Conservation (phyloP, 2,329 filamentous ascomycete species). For the Pseudocercospora fuligena region DNA sequence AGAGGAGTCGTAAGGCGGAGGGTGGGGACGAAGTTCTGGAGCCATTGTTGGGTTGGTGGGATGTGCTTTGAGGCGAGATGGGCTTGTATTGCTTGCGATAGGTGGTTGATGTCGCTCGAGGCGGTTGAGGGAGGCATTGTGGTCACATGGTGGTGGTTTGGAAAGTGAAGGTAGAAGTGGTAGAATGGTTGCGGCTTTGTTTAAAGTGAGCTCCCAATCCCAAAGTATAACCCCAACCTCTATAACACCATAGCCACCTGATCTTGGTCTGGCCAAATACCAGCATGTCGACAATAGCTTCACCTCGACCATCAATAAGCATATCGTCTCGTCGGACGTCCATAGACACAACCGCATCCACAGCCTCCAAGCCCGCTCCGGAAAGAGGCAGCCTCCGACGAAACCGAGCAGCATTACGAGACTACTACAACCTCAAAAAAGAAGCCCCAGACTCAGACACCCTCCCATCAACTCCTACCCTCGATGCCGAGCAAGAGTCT, state of each 20-base stretch:
- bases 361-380: slow-evolving; percentile 32
- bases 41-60: slow-evolving; percentile 64
- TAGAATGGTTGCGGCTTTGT: background rate
- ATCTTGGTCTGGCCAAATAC: background rate
- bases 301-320: slow-evolving; percentile 63
- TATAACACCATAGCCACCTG: background rate
- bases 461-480: slow-evolving; percentile 36
- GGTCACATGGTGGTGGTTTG: slow-evolving; percentile 20
- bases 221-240: background rate
- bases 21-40: slow-evolving; percentile 64
- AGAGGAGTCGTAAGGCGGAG: slow-evolving; percentile 64
- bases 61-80: slow-evolving; percentile 44
- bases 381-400: slow-evolving; percentile 57
- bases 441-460: background rate
- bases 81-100: slow-evolving; percentile 17
- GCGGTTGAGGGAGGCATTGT: slow-evolving; percentile 18
- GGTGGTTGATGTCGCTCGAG: slow-evolving; percentile 7
- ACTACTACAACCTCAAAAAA: slow-evolving; percentile 85
- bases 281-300: slow-evolving; percentile 64
- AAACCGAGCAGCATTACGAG: slow-evolving; percentile 85
- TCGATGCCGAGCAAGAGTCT: slow-evolving; percentile 64
- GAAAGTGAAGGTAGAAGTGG: too few relatives aligned
- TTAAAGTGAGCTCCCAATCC: too few relatives aligned
- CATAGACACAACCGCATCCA: slow-evolving; percentile 58
- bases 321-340: slow-evolving; percentile 74